Evolutionary conservation across 345 rosid species (phyloP).

Genomic region (Euphorbia peplus): DNA sequence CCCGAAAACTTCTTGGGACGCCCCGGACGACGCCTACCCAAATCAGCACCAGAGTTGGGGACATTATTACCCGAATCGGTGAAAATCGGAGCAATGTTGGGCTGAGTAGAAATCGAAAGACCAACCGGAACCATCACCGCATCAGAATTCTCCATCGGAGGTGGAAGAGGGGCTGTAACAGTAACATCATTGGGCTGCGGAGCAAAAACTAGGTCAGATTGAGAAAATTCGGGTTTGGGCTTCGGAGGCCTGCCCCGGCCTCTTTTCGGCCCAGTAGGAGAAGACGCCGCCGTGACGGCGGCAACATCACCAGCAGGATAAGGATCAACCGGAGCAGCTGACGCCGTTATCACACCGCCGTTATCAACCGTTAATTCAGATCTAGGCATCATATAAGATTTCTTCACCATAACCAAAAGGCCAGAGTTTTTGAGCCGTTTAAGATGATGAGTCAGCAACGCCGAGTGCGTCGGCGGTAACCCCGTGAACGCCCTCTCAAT

Average conservation of each 20-base stretch:
- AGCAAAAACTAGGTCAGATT: not conserved
- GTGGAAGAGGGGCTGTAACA: not conserved
- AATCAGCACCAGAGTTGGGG: not conserved
- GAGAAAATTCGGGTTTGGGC: slow-evolving; percentile 22
- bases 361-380: slow-evolving; percentile 21
- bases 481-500: slow-evolving; percentile 42
- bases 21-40: slow-evolving; percentile 32
- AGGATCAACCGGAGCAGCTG: not conserved
- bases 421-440: slow-evolving; percentile 57
- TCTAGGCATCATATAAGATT: slow-evolving; percentile 61
- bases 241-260: slow-evolving; percentile 80
- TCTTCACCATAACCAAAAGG: slow-evolving; percentile 48
- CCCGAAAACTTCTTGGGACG: slow-evolving; percentile 42
- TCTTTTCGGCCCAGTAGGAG: slow-evolving; percentile 37
- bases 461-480: slow-evolving; percentile 51
- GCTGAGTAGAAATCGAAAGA: not conserved
- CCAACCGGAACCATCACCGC: slow-evolving; percentile 1
- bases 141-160: no score
- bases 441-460: slow-evolving; percentile 58
- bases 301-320: not conserved
- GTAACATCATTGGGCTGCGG: not conserved
- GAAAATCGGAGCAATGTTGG: not conserved
- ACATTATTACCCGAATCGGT: not conserved
- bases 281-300: slow-evolving; percentile 8
- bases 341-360: not conserved